These are phyloP conservation scores for Candida mattraensis DNA, from an alignment of 805 yeast species.

Conservation along the genomic window DNA sequence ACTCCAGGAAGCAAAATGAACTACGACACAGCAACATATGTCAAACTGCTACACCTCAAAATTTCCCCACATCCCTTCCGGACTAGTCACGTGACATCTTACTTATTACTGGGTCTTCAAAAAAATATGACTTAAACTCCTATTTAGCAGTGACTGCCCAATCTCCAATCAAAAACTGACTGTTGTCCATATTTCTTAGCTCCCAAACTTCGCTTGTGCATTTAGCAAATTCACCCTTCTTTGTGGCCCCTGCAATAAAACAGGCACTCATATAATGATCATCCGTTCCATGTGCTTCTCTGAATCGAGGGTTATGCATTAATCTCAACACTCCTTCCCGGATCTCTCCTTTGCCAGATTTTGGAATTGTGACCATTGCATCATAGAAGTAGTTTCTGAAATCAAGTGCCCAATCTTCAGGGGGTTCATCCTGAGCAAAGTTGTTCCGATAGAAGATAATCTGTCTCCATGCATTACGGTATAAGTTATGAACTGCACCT, in stretches of 20 bases:
- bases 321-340: slow-evolving; percentile 5
- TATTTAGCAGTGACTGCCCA: slow-evolving; percentile 3
- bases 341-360: slow-evolving; percentile 5
- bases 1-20: too few relatives aligned
- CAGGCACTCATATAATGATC: slow-evolving; percentile 14
- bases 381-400: slow-evolving; percentile 10
- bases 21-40: too few relatives aligned
- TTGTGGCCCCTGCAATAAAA: slow-evolving; percentile 10
- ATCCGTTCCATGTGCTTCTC: slow-evolving; percentile 13
- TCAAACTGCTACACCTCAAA: too few relatives aligned
- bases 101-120: too few relatives aligned
- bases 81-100: too few relatives aligned
- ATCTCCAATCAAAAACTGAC: slow-evolving; percentile 7
- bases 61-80: too few relatives aligned
- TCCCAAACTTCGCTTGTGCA: slow-evolving; percentile 13
- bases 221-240: slow-evolving; percentile 4
- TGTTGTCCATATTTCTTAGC: slow-evolving; percentile 11
- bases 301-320: slow-evolving; percentile 10
- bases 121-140: not conserved
- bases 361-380: slow-evolving; percentile 8
- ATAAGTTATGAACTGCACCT: slow-evolving; percentile 10
- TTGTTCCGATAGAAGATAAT: slow-evolving; percentile 9
- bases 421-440: slow-evolving; percentile 10
- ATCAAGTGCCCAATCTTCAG: slow-evolving; percentile 13
- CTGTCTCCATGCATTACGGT: slow-evolving; percentile 11